Base-by-base conservation (phyloP, 2,329 filamentous ascomycete genomes). In the Neofusicoccum laricinum region DNA sequence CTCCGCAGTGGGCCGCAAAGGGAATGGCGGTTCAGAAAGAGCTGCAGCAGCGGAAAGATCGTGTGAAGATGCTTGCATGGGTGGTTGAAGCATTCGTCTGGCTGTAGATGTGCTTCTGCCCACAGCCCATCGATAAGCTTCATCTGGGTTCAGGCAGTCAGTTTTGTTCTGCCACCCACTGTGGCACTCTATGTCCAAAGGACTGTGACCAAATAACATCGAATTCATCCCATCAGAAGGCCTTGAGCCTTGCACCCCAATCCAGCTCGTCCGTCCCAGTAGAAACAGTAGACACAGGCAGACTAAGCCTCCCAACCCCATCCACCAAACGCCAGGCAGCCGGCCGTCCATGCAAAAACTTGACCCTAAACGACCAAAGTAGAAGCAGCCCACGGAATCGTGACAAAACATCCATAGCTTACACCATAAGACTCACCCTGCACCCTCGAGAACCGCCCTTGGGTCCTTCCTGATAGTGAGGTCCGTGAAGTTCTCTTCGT, bases 401-500 rank as follows among this genome's bases (percentile, higher is more conserved):
- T 38, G 17, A 19, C 40, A 30, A 32, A 38, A 45, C 53, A 45
- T 58, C 21, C 25, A 17, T 43, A 12, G 12, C 15, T 10, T 11
- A 11, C 21, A 7, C 5, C 5, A 5, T 8, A 7, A 2, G 19
- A 8, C 40, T 59, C 36, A 59, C 40, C 46, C 55, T n/a, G 10
- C 17, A 14, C 55, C 55, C 14, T 59, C 55, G 15, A 45, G 40
- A 10, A 59, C 46, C 25, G 55, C 55, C 11, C 41, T 32, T 11
- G 55, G 55, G 67, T 85, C 83, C 65, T 75, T 79, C 57, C 78
- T 71, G 21, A 85, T 83, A 1, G 71, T 78, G 68, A 85, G 69
- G 65, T 85, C 81, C 59, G 77, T 76, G 67, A 81, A 82, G 10
- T 75, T 78, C 38, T 84, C 80, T 48, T 85, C 80, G 63, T 87